Evolutionary conservation across 768 basidiomycete genomes (phyloP).

Genomic region (Hydnomerulius pinastri): DNA sequence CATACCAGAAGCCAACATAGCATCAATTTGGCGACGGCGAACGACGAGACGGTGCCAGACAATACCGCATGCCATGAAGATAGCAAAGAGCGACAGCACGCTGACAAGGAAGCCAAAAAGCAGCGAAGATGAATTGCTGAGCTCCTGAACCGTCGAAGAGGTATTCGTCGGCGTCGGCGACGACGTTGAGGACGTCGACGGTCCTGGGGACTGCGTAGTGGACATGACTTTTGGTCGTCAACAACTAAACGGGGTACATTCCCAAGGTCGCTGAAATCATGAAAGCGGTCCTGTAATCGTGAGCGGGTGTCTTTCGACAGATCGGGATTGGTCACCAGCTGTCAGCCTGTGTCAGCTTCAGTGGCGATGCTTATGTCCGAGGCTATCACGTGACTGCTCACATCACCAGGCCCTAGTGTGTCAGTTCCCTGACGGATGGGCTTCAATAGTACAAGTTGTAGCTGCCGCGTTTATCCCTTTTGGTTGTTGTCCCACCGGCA

Average conservation of each 20-base stretch:
- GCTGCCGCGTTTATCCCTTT: too few relatives aligned
- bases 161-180: constrained; percentile 6
- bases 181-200: neutral
- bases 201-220: constrained; percentile 11
- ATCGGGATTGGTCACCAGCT: too few relatives aligned
- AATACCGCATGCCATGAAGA: constrained; percentile 32
- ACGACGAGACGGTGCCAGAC: constrained; percentile 35
- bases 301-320: too few relatives aligned
- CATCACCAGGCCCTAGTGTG: too few relatives aligned
- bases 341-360: too few relatives aligned
- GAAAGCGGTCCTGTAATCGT: too few relatives aligned
- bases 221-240: constrained; percentile 21
- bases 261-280: constrained; percentile 12
- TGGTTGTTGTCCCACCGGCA: too few relatives aligned
- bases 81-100: constrained; percentile 30
- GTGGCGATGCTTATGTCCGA: too few relatives aligned
- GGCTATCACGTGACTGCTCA: too few relatives aligned
- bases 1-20: constrained; percentile 8
- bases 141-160: neutral
- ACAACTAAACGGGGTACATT: constrained; percentile 8
- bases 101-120: constrained; percentile 35
- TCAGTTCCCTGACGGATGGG: too few relatives aligned
- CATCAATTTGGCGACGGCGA: constrained; percentile 30
- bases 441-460: too few relatives aligned
- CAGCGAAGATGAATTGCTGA: constrained; percentile 22